Percentiles rank a stretch among this genome's conserved stretches.
Evolutionary conservation across 129 eudicot species (phyloP).

Genomic region (Flaveria brownii): DNA sequence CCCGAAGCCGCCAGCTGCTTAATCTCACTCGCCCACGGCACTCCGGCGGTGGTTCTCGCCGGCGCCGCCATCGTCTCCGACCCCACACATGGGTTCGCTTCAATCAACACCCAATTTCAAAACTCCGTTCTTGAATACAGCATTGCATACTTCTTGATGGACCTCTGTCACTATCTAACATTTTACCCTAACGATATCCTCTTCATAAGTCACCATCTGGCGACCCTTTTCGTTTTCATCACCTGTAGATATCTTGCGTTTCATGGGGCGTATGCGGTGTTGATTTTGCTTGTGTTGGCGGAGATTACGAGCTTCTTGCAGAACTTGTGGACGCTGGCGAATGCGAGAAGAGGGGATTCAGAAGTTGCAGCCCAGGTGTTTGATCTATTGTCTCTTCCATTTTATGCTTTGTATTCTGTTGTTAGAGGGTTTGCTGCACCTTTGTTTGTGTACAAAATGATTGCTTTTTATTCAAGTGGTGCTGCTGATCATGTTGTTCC

Average conservation of each 20-base stretch:
- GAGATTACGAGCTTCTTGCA: conserved; percentile 86
- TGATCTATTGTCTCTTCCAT: conserved; percentile 55
- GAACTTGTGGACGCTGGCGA: conserved; percentile 83
- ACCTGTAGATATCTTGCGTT: conserved; percentile 61
- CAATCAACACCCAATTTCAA: conserved; percentile 53
- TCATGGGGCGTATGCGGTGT: conserved; percentile 69
- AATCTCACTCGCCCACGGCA: conserved; percentile 76
- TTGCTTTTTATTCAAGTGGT: conserved; percentile 57
- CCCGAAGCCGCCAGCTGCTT: conserved; percentile 89
- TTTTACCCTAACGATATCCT: conserved; percentile 66
- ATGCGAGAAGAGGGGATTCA: conserved; percentile 53
- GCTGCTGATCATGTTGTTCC: conserved; percentile 63
- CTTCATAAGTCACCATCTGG: conserved; percentile 78
- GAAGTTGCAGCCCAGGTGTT: conserved; percentile 59
- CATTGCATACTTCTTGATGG: conserved; percentile 80
- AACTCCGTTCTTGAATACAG: conserved; percentile 76
- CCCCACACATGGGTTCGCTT: conserved; percentile 44
- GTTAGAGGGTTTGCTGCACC: conserved; percentile 82
- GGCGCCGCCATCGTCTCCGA: conserved; percentile 47
- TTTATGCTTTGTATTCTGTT: conserved; percentile 61
- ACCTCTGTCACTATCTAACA: conserved; percentile 58
- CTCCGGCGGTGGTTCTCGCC: conserved; percentile 84
- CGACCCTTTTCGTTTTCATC: conserved; percentile 70
- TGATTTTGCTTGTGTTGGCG: conserved; percentile 59
- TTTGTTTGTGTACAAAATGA: conserved; percentile 62